Percentiles rank a stretch among this genome's conserved stretches.
phyloP scores from a whole-genome alignment of 2,329 filamentous ascomycete genomes.

The Didymella glomerata region DNA sequence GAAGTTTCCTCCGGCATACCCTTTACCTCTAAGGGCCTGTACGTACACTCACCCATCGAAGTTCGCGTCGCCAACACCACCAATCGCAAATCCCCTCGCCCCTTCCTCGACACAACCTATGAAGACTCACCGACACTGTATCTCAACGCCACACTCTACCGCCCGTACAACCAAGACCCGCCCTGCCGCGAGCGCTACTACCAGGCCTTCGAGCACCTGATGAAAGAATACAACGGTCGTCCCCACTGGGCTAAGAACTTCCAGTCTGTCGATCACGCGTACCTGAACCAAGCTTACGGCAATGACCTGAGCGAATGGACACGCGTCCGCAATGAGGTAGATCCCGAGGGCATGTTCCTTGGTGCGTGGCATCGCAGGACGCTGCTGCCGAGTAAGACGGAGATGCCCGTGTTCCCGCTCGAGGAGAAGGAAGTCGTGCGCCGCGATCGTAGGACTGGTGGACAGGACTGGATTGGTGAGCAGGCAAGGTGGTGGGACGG shows the following conservation, averaged over 20 bases:
- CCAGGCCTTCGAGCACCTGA: slow-evolving; percentile 87
- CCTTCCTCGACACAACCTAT: slow-evolving; percentile 77
- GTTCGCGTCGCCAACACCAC: slow-evolving; percentile 83
- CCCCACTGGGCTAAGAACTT: slow-evolving; percentile 98
- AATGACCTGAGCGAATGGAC: slow-evolving; percentile 72
- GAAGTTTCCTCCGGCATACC: slow-evolving; percentile 76
- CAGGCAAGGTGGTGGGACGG: slow-evolving; percentile 50
- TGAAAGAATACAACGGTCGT: slow-evolving; percentile 81
- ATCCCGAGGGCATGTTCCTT: slow-evolving; percentile 86
- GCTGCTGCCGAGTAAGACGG: slow-evolving; percentile 43
- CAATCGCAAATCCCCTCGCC: slow-evolving; percentile 58
- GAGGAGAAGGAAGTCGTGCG: slow-evolving; percentile 56
- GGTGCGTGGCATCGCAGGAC: slow-evolving; percentile 84
- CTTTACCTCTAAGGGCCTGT: slow-evolving; percentile 79
- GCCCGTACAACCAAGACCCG: slow-evolving; percentile 80
- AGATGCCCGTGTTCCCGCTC: slow-evolving; percentile 45
- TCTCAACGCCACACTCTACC: slow-evolving; percentile 88
- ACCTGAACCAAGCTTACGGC: slow-evolving; percentile 75
- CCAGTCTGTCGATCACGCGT: slow-evolving; percentile 62
- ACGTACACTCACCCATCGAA: slow-evolving; percentile 89
- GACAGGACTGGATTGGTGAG: slow-evolving; percentile 52
- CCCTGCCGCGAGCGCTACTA: slow-evolving; percentile 82
- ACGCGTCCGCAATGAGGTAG: slow-evolving; percentile 71
- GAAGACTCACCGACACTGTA: slow-evolving; percentile 78
- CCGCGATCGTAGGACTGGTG: slow-evolving; percentile 41